Base-by-base conservation (phyloP, 2,329 filamentous ascomycete genomes). In the Aureobasidium vineae region DNA sequence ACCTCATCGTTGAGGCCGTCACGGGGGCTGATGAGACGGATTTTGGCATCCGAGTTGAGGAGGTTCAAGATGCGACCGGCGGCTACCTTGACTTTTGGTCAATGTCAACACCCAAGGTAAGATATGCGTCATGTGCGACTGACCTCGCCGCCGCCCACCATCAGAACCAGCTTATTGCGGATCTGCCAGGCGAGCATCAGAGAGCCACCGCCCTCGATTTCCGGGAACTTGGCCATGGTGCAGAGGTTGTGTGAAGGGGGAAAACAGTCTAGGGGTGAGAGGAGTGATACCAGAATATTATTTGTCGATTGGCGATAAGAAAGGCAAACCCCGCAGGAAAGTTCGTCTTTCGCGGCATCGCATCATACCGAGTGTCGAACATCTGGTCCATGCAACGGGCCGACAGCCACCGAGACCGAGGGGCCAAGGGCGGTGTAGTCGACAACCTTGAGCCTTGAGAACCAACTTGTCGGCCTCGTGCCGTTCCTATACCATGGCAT, bases 171-270 rank as follows among this genome's bases (percentile, higher is more conserved):
- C 79, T 96, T 97, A 77, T 89, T 88, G 75, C 88, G 90, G 73
- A 97, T 88, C 80, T 98, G 95, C 93, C 94, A 99, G 75, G 95
- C 95, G 63, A 99, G 82, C 70, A 99, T 95, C 70, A 99, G 81
- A 69, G 94, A 98, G 67, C 93, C 95, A 61, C 94, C 94, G 66
- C 92, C 91, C 78, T 97, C 88, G 33, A 98, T 86, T 70, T 89
- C 83, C 66, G 93, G 92, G 75, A 90, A 97, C 15, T 76, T 74
- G 63, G 81, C 76, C 82, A 84, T 84, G 65, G 71, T 75, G 11
- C 15, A n/a, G 23, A 68, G 38, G 2, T 43, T 13, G 8, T n/a
- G 43, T 36, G 23, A 41, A 15, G 5, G 15, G 13, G 21, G n/a
- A 1, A 4, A 2, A 6, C 19, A 15, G 11, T 13, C 21, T 26